Percentiles rank a stretch among this genome's conserved stretches.
Evolutionary conservation across 306 rosid genomes (phyloP).

Genomic region (Ziziphus jujuba): DNA sequence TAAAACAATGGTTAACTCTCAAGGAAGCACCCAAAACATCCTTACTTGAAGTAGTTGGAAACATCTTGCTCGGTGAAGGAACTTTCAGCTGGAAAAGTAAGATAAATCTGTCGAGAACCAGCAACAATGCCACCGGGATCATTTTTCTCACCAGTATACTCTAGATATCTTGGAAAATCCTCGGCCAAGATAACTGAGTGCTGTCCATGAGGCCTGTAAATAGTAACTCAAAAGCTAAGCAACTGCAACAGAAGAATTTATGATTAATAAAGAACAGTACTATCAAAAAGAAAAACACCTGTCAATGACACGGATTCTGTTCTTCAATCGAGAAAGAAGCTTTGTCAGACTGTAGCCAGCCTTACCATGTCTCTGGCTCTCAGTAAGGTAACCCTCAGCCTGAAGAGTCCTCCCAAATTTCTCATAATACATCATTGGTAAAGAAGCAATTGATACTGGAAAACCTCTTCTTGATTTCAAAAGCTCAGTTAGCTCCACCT

Average conservation of each 20-base stretch:
- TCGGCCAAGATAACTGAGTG: slow-evolving; percentile 45
- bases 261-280: not conserved
- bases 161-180: slow-evolving; percentile 35
- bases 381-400: slow-evolving; percentile 51
- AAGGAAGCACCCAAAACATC: not conserved
- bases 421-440: slow-evolving; percentile 45
- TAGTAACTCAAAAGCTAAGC: slow-evolving; percentile 4
- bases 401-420: slow-evolving; percentile 43
- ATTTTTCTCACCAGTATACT: slow-evolving; percentile 33
- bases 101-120: slow-evolving; percentile 47
- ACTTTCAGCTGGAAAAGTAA: slow-evolving; percentile 52
- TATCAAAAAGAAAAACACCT: slow-evolving; percentile 21
- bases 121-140: slow-evolving; percentile 35
- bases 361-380: slow-evolving; percentile 51
- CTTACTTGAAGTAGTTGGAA: slow-evolving; percentile 48
- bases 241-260: not conserved
- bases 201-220: slow-evolving; percentile 51
- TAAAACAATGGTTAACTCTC: not conserved
- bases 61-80: slow-evolving; percentile 47
- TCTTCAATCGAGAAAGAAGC: slow-evolving; percentile 48
- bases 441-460: slow-evolving; percentile 46
- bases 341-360: slow-evolving; percentile 45
- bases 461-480: slow-evolving; percentile 42
- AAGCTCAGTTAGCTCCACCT: slow-evolving; percentile 42
- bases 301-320: slow-evolving; percentile 44